Evolutionary conservation across 2,329 filamentous ascomycete genomes (phyloP), one percentile per base, ranked within the genome.

Genomic region (Ceratocystis huliohia): DNA sequence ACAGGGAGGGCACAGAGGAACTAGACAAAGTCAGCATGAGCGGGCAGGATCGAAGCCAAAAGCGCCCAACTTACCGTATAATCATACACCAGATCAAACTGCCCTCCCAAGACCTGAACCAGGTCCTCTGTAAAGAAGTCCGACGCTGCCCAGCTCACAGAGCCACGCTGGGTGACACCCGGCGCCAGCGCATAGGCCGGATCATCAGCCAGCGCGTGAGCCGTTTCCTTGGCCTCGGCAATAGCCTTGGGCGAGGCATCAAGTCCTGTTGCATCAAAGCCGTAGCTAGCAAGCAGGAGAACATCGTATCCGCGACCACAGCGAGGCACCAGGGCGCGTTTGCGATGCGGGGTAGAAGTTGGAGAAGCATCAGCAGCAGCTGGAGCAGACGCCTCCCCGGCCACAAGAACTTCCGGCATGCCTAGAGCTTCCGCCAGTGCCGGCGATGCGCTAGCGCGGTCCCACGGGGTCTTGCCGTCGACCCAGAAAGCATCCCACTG

Each of bases 251-350:
- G 72, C 57, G 85, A 86, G 66, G 82, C 81, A 73, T 95, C 91
- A 1, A 96, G 76, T 0, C 89, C 91, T 71, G 84, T 86, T 1
- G 85, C 84, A 75, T 95, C 87, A 73, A 89, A 94, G 0, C 91
- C 91, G 72, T 87, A 84, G 8, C 84, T 83, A 63, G 85, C 83
- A 57, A 96, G 80, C 46, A 96, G 78, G 8, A 90, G 79, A 1
- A 91, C 88, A 76, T 96, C 91, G 72, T 94, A 88, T 4, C 91
- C 91, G 61, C 83, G 82, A 0, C 91, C 91, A 74, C 91, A 96
- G 4, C 90, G 91, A 0, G 91, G 88, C 0, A 96, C 87, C 7
- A 95, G 78, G 1, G 87, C 90, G 66, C 53, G 53, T 10, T 78
- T 7, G 50, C 50, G 50, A 25, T 0, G 82, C 65, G 76, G 70